Conservation (phyloP, 2,329 filamentous ascomycete species). For the Penicillium decumbens region DNA sequence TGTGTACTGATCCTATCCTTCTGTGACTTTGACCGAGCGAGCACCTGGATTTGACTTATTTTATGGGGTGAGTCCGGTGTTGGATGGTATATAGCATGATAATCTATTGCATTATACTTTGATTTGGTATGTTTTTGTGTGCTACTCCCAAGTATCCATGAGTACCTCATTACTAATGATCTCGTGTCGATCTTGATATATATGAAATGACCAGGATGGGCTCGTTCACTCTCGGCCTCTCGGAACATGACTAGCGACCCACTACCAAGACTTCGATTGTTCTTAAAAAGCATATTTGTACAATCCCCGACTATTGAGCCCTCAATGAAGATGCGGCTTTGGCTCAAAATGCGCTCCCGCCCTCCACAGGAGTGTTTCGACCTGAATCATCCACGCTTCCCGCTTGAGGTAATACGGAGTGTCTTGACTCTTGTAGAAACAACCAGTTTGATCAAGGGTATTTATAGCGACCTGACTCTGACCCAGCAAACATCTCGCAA, state of each 20-base stretch:
- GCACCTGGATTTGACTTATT: conserved; percentile 13
- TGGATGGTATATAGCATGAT: conserved; percentile 22
- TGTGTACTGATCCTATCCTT: conserved; percentile 16
- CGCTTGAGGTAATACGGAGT: background rate
- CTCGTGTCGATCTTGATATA: background rate
- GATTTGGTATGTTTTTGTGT: background rate
- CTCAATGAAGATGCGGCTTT: background rate
- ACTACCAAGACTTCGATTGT: background rate
- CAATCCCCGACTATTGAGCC: background rate
- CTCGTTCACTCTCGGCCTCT: background rate
- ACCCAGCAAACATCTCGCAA: background rate
- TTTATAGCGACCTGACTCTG: background rate
- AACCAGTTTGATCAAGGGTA: background rate
- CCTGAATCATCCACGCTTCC: background rate
- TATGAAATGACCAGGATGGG: too few relatives aligned
- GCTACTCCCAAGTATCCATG: too few relatives aligned
- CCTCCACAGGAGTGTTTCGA: background rate
- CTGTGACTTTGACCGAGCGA: conserved; percentile 21
- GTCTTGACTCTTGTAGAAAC: background rate
- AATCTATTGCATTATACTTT: background rate
- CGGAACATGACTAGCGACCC: background rate
- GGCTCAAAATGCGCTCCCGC: background rate
- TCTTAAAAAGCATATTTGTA: background rate
- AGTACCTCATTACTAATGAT: too few relatives aligned
- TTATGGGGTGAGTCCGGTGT: conserved; percentile 13